phyloP scores from a whole-genome alignment of 1,284 basidiomycete species.

The Porogramme epimiltina region DNA sequence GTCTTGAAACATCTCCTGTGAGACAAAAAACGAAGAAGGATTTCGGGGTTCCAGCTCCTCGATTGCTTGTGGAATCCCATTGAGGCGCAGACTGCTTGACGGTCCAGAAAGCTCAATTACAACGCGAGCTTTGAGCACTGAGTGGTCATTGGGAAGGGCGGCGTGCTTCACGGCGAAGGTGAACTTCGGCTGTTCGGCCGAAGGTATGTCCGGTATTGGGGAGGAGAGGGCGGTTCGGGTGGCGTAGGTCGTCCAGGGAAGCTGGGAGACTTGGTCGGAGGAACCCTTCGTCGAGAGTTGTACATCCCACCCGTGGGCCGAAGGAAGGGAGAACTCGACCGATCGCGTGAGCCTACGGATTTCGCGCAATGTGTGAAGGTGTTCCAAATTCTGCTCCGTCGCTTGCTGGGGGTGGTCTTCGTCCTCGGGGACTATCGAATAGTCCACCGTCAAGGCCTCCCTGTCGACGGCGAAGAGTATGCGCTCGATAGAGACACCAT shows the following conservation, averaged over 20 bases:
- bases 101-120: conserved; percentile 84
- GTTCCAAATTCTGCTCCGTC: conserved; percentile 51
- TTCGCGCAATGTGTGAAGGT: conserved; percentile 64
- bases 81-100: conserved; percentile 75
- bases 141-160: conserved; percentile 69
- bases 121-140: conserved; percentile 78
- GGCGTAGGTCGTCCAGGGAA: conserved; percentile 78
- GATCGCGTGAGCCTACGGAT: conserved; percentile 69
- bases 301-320: conserved; percentile 89
- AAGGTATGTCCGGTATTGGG: conserved; percentile 34
- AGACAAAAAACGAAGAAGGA: conserved; percentile 54
- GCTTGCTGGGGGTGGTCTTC: conserved; percentile 46
- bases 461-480: conserved; percentile 79
- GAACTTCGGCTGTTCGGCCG: conserved; percentile 55
- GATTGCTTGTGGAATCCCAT: conserved; percentile 78
- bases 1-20: conserved; percentile 66
- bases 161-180: conserved; percentile 74
- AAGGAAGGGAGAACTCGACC: conserved; percentile 81
- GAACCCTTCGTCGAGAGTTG: conserved; percentile 73
- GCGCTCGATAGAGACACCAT: conserved; percentile 79
- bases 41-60: conserved; percentile 67
- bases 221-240: conserved; percentile 47
- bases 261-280: conserved; percentile 68
- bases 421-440: conserved; percentile 81
- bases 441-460: conserved; percentile 84